Evolutionary conservation across 2,329 filamentous ascomycete genomes (phyloP), one percentile per base, ranked within the genome.

Genomic region (Phoma sp.): DNA sequence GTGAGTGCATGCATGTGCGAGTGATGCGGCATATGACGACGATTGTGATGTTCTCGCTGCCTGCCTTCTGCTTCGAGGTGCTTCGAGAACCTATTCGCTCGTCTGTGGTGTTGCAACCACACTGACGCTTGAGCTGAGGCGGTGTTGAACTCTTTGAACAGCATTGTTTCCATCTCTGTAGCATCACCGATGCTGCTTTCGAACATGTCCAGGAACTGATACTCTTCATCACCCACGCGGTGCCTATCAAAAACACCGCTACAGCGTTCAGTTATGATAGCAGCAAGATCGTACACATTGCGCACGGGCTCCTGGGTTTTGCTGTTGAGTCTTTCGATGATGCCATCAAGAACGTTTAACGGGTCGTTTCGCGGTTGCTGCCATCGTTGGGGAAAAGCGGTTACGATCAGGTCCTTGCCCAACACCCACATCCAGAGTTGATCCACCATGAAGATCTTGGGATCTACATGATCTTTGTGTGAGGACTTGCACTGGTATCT

Each of bases 151-250:
- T 77, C 66, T 80, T 81, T 18, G 60, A 88, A 88, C 0, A 88
- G 77, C n/a, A 80, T 72, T 0, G 83, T 86, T 65, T 87, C 84
- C 26, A 65, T 63, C 23, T 78, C 75, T 9, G 77, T 78, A 1
- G 74, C 74, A 21, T 74, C 66, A 2, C 86, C 86, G 34, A 89
- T 87, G 2, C 82, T 84, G 12, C 80, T 80, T 59, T 88, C 85
- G 56, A 89, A 89, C 83, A 88, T 88, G 57, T 88, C 86, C 1
- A 88, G 67, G 46, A 89, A 88, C 55, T 87, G 84, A 42, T 84
- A 86, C 25, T 85, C 79, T 50, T 86, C 84, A 57, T 86, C 81
- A 18, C 81, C 81, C 42, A 83, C 75, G 3, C 80, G 79, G 55
- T 85, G 82, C 6, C 84, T 78, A 61, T 87, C 84, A 60, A 87